These are phyloP conservation scores for Pseudogymnoascus sp. DNA, from an alignment of 2,329 filamentous ascomycete species.

Conservation along the genomic window DNA sequence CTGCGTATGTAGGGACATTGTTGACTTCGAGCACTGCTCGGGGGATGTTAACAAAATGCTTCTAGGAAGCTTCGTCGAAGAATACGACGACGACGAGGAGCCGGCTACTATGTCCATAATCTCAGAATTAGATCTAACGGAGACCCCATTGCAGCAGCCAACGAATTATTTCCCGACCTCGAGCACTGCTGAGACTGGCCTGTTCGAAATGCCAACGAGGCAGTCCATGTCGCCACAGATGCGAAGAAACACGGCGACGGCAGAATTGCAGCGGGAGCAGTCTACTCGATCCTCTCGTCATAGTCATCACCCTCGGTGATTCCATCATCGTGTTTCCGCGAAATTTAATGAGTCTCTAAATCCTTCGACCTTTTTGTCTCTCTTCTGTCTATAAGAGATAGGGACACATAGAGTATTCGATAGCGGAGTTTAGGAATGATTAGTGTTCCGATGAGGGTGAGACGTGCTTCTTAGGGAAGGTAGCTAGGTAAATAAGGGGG, in stretches of 20 bases:
- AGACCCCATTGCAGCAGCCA: not conserved
- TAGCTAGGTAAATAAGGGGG: no score
- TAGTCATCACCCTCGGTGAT: no score
- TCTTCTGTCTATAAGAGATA: no score
- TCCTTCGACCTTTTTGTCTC: no score
- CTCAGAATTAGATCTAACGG: not conserved
- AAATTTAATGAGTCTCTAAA: no score
- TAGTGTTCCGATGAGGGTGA: not conserved
- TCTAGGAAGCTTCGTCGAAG: slow-evolving; percentile 23
- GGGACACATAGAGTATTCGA: no score
- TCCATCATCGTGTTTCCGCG: no score
- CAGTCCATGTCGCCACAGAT: no score
- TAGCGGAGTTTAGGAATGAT: not conserved
- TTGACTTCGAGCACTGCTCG: slow-evolving; percentile 23
- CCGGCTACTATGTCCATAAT: not conserved
- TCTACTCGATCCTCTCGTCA: no score
- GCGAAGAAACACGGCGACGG: no score
- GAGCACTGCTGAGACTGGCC: not conserved
- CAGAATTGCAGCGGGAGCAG: no score
- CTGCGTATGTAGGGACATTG: slow-evolving; percentile 20
- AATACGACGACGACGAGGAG: slow-evolving; percentile 16
- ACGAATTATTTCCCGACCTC: not conserved
- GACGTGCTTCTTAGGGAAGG: not conserved
- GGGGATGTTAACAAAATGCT: slow-evolving; percentile 30
- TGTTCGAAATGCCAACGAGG: not conserved